Evolutionary conservation across 2,329 filamentous ascomycete genomes (phyloP).

Genomic region (Coleophoma cylindrospora): DNA sequence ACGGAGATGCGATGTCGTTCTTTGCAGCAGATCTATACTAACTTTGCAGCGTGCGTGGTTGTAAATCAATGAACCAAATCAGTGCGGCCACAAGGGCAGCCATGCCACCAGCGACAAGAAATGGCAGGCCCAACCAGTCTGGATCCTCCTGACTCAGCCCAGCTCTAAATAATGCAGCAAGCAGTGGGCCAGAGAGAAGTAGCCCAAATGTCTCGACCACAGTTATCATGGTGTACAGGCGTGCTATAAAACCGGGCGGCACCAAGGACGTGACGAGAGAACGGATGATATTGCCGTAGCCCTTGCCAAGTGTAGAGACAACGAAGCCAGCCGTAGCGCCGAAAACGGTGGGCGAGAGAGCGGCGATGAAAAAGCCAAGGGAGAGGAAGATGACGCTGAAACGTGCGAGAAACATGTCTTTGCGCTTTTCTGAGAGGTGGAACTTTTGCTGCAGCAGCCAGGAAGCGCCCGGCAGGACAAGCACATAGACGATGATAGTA

Average conservation of each 20-base stretch:
- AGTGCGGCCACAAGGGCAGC: slow-evolving; percentile 11
- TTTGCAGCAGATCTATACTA: no score
- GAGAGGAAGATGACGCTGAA: background rate
- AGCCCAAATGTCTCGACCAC: background rate
- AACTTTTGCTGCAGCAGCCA: background rate
- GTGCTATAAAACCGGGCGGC: background rate
- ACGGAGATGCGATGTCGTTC: no score
- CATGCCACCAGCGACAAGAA: slow-evolving; percentile 31
- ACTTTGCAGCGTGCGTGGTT: no score
- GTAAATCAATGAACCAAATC: background rate
- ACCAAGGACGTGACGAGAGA: background rate
- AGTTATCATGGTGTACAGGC: background rate
- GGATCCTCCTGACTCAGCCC: slow-evolving; percentile 32
- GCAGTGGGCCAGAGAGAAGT: background rate
- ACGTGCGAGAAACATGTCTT: background rate
- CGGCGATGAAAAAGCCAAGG: background rate
- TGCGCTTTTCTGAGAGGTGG: background rate
- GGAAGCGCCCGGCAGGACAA: background rate
- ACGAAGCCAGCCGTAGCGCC: background rate
- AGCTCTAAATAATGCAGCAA: background rate
- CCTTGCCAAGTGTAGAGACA: background rate
- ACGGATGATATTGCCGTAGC: background rate
- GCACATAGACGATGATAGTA: background rate
- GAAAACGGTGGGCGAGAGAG: background rate
- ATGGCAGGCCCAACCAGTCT: slow-evolving; percentile 43